A percentile compares a stretch with the other conserved stretches of the same genome.
These are phyloP conservation scores for Vaccinium macrocarpon DNA, from an alignment of 148 eudicot genomes.

Conservation along the genomic window DNA sequence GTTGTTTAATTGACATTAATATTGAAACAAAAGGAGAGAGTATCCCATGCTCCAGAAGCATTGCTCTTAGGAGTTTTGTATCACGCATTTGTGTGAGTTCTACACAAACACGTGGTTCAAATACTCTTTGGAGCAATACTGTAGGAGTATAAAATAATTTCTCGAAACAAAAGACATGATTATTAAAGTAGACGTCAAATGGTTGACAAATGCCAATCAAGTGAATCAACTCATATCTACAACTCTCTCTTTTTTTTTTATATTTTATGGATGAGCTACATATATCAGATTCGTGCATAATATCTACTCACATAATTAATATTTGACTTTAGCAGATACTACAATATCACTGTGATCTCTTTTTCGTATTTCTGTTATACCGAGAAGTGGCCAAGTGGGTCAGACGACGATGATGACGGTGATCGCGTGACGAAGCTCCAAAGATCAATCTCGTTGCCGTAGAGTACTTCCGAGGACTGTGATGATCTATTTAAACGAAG, in stretches of 20 bases:
- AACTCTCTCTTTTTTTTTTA: neutral
- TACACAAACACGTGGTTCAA: too few relatives aligned
- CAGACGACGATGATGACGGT: constrained; percentile 32
- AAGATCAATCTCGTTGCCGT: constrained; percentile 22
- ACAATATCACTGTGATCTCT: neutral
- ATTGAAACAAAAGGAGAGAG: neutral
- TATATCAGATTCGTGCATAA: neutral
- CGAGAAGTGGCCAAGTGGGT: constrained; percentile 36
- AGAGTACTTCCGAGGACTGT: neutral
- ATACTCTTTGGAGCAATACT: too few relatives aligned
- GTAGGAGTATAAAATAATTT: too few relatives aligned
- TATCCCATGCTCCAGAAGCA: too few relatives aligned
- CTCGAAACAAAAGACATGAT: neutral
- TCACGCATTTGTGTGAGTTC: too few relatives aligned
- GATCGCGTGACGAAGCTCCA: constrained; percentile 32
- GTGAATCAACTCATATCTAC: neutral
- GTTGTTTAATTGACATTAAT: neutral
- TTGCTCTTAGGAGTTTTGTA: too few relatives aligned
- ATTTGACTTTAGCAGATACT: constrained; percentile 14
- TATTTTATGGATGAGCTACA: neutral
- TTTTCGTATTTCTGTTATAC: constrained; percentile 15
- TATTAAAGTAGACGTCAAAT: constrained; percentile 9
- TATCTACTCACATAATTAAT: constrained; percentile 5
- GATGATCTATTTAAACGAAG: neutral
- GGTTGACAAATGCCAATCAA: constrained; percentile 9